phyloP scores from a whole-genome alignment of 306 rosid species.

The Glycine soja region DNA sequence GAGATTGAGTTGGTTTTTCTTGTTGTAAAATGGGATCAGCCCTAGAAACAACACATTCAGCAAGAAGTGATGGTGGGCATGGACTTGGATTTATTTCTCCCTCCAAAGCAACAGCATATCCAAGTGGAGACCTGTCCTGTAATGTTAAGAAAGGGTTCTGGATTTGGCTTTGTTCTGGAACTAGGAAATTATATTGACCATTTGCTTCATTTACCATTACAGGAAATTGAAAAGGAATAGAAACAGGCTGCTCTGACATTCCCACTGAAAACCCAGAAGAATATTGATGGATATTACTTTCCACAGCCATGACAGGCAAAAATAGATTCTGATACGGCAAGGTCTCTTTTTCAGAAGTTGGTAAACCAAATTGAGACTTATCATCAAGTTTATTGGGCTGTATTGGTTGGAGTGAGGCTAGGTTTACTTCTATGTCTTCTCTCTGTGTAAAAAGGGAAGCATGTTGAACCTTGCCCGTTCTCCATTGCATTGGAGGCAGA shows the following conservation, averaged over 20 bases:
- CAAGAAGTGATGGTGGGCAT: slow-evolving; percentile 45
- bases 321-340: slow-evolving; percentile 53
- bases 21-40: slow-evolving; percentile 44
- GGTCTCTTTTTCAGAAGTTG: slow-evolving; percentile 47
- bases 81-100: slow-evolving; percentile 58
- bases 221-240: slow-evolving; percentile 58
- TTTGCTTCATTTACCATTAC: slow-evolving; percentile 50
- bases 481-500: slow-evolving; percentile 98
- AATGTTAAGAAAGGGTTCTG: slow-evolving; percentile 60
- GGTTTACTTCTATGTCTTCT: slow-evolving; percentile 51
- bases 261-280: slow-evolving; percentile 52
- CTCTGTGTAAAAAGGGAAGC: slow-evolving; percentile 47
- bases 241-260: slow-evolving; percentile 49
- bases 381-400: slow-evolving; percentile 50
- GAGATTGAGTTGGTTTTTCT: slow-evolving; percentile 38
- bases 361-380: slow-evolving; percentile 53
- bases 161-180: slow-evolving; percentile 56
- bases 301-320: slow-evolving; percentile 53
- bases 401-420: slow-evolving; percentile 46
- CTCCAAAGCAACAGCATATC: slow-evolving; percentile 47
- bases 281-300: slow-evolving; percentile 51
- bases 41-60: slow-evolving; percentile 40
- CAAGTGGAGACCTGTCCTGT: slow-evolving; percentile 50
- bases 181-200: slow-evolving; percentile 50
- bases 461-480: slow-evolving; percentile 71